Base-by-base conservation (phyloP, 2,329 filamentous ascomycete species). In the Fusarium floridanum region DNA sequence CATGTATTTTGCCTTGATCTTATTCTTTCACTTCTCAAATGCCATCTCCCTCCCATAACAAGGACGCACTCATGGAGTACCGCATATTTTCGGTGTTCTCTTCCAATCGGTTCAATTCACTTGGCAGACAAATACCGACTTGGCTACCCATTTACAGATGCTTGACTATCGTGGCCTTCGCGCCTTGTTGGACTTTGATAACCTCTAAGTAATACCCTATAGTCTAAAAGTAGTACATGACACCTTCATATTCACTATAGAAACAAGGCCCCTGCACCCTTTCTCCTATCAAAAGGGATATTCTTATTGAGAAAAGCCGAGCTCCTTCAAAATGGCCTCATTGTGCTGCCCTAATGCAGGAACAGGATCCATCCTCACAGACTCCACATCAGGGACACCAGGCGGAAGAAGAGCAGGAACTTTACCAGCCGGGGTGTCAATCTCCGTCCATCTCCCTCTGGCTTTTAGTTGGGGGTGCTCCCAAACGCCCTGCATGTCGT, bases 401-500 rank as follows among this genome's bases (percentile, higher is more conserved):
- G 88, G 88, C 0, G 88, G 88, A 4, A 88, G 77, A 48, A 90
- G 79, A 1, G 87, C 86, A 2, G 86, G 85, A 17, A 90, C 82
- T 4, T 22, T 73, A 0, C 89, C 87, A 2, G 75, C 80, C 0
- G 86, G 83, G 0, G 86, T 89, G 20, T 86, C 78, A 12, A 90
- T 81, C 60, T 88, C 79, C 0, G 85, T 84, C 88, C 88, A 90
- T 12, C 88, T 80, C 1, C 81, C 79, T n/a, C 89, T 80, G 2
- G 88, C 87, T 48, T 81, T 77, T 0, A 90, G 81, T 69, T 90
- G 88, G 2, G 85, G 85, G 70, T 90, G 88, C 0, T 85, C 78
- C 88, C 88, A 90, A 0, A 90, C 82, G 4, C 83, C 86, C 12
- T 86, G 81, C 87, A 90, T 88, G 53, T 88, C 84, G 64, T 88